Conservation (phyloP, 768 basidiomycete species). For the Phaeolepiota aurea region DNA sequence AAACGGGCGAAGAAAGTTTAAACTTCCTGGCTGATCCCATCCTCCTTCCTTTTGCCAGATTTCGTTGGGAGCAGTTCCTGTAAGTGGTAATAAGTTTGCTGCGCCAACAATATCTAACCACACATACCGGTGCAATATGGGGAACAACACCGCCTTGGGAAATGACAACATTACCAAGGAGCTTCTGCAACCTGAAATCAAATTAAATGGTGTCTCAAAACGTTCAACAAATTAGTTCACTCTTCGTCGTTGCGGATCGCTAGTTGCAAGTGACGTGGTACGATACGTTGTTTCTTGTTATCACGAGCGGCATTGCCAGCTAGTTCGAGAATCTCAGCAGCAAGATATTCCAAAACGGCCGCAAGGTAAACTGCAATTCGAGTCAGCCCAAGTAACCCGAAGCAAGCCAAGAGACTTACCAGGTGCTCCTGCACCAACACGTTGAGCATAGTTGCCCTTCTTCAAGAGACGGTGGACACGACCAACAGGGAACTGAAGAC, state of each 20-base stretch:
- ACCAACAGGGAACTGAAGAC: slow-evolving; percentile 70
- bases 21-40: slow-evolving; percentile 35
- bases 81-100: background rate
- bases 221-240: slow-evolving; percentile 18
- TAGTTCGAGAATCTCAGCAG: slow-evolving; percentile 77
- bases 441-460: slow-evolving; percentile 67
- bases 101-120: background rate
- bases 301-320: slow-evolving; percentile 68
- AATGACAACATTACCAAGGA: slow-evolving; percentile 76
- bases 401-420: no score
- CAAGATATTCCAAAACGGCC: slow-evolving; percentile 74
- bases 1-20: no score
- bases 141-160: slow-evolving; percentile 82
- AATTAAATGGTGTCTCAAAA: background rate
- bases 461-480: slow-evolving; percentile 73
- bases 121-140: slow-evolving; percentile 45
- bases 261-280: slow-evolving; percentile 74
- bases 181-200: slow-evolving; percentile 49
- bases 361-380: slow-evolving; percentile 71
- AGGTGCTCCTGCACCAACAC: slow-evolving; percentile 71
- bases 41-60: slow-evolving; percentile 36
- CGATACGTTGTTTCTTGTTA: slow-evolving; percentile 78
- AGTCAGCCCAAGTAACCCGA: no score
- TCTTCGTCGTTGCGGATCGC: slow-evolving; percentile 79
- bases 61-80: slow-evolving; percentile 36